These are phyloP conservation scores for Senecio squalidus DNA, from an alignment of 140 eudicot species.

Conservation along the genomic window DNA sequence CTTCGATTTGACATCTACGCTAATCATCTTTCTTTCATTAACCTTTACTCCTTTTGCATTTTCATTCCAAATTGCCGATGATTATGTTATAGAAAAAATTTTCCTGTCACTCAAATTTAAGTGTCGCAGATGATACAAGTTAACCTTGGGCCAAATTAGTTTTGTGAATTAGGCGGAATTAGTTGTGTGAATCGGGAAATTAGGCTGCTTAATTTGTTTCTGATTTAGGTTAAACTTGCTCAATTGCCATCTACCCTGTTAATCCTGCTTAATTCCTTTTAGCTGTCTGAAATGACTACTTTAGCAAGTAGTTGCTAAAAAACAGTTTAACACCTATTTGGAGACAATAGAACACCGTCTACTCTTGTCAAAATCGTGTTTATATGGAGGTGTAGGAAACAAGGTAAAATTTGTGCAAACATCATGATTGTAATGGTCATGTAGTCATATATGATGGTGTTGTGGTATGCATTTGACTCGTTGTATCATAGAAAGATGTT, in stretches of 20 bases:
- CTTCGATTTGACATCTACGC: too few relatives aligned
- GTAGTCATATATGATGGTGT: background rate
- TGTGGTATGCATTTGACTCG: background rate
- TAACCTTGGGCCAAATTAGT: too few relatives aligned
- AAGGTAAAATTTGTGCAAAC: background rate
- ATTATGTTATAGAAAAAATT: too few relatives aligned
- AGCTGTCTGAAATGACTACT: background rate
- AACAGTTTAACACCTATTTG: background rate
- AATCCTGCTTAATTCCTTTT: background rate
- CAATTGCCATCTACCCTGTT: background rate
- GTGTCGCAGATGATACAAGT: too few relatives aligned
- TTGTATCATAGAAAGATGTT: too few relatives aligned
- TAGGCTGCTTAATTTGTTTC: background rate
- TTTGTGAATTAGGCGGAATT: too few relatives aligned
- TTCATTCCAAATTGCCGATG: too few relatives aligned
- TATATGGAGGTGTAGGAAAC: background rate
- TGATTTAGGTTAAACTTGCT: background rate
- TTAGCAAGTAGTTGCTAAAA: background rate
- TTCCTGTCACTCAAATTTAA: too few relatives aligned
- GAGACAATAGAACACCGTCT: background rate
- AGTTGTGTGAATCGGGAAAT: background rate
- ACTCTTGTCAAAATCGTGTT: background rate
- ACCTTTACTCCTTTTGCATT: too few relatives aligned
- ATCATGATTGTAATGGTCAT: background rate
- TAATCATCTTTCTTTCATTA: too few relatives aligned